Evolutionary conservation across 192 early-diverging fungal genomes (phyloP).

Genomic region (Linnemannia hyalina): DNA sequence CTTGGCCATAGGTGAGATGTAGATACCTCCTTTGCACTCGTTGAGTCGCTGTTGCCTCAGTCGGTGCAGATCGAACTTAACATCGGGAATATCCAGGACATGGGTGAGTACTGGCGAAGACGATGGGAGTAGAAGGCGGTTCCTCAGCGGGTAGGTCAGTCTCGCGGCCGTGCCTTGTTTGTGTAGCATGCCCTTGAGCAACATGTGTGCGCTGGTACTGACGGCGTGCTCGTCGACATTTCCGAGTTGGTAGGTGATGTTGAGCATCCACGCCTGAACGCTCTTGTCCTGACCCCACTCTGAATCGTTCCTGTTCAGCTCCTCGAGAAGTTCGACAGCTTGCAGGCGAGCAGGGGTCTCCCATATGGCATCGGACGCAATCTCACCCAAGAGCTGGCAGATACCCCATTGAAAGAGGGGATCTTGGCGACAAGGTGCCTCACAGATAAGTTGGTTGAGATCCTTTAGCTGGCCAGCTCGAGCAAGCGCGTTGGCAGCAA

Average conservation of each 20-base stretch:
- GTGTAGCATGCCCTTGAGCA: not conserved
- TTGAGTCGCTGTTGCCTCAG: not conserved
- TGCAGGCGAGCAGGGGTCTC: not conserved
- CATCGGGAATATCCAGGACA: not conserved
- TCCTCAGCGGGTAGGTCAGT: not conserved
- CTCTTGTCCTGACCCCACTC: not conserved
- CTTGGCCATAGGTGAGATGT: not conserved
- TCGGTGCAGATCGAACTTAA: not conserved
- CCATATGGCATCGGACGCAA: not conserved
- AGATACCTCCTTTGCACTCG: not conserved
- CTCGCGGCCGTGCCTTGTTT: not conserved
- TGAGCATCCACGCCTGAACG: not conserved
- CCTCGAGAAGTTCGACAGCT: not conserved
- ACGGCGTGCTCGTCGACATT: not conserved
- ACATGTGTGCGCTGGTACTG: not conserved
- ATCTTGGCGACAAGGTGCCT: not conserved
- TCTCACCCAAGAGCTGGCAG: conserved; percentile 6
- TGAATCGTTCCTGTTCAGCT: not conserved
- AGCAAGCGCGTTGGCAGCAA: conserved; percentile 8
- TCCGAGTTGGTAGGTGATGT: not conserved
- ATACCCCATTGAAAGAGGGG: conserved; percentile 17
- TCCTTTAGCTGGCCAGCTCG: conserved; percentile 3
- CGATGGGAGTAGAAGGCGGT: not conserved
- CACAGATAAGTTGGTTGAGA: not conserved
- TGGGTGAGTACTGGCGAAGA: not conserved